Conservation (phyloP, 306 rosid genomes). For the Acacia melanoxylon region DNA sequence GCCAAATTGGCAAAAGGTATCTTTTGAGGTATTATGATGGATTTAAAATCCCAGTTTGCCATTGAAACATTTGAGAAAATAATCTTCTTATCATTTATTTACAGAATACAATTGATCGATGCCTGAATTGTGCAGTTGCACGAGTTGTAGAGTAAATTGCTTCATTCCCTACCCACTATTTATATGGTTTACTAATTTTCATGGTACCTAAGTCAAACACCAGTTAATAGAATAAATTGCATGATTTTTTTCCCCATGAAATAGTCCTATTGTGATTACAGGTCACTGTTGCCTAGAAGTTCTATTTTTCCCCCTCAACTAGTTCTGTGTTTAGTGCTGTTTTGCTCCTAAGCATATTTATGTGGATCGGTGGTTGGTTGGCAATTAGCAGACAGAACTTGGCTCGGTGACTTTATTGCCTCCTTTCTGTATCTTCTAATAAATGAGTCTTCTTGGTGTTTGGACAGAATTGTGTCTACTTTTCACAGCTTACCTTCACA, state of each 20-base stretch:
- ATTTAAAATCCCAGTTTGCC: not conserved
- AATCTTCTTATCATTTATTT: not conserved
- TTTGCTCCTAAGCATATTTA: not conserved
- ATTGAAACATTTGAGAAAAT: not conserved
- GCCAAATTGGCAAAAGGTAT: not conserved
- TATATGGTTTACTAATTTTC: not conserved
- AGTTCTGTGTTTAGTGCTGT: not conserved
- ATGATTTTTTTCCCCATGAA: not conserved
- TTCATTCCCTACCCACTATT: not conserved
- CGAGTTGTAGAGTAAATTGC: not conserved
- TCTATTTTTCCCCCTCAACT: not conserved
- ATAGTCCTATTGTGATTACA: not conserved
- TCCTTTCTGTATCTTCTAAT: not conserved
- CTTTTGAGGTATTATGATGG: not conserved
- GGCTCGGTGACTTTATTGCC: not conserved
- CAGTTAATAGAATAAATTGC: not conserved
- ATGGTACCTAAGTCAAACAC: not conserved
- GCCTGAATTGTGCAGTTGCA: not conserved
- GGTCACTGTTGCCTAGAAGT: not conserved
- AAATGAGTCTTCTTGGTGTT: conserved; percentile 23
- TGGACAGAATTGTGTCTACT: conserved; percentile 10
- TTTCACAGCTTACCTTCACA: not conserved
- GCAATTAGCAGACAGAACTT: conserved; percentile 8
- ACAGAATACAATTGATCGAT: not conserved
- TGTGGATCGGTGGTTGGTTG: conserved; percentile 23